Conservation (phyloP, 306 rosid species). For the Prunus padus region DNA sequence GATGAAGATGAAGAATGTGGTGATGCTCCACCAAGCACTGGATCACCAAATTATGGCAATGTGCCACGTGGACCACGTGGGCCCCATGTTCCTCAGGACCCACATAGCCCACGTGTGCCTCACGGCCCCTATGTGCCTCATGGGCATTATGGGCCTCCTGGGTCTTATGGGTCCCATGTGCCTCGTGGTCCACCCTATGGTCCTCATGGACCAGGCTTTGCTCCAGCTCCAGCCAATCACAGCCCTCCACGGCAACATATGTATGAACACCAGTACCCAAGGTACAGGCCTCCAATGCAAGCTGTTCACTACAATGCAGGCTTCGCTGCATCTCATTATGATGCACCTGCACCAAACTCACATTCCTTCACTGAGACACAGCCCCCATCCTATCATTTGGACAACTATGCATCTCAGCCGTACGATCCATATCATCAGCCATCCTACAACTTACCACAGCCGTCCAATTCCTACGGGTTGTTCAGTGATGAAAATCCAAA, state of each 20-base stretch:
- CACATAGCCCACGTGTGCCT: background rate
- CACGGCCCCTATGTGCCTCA: background rate
- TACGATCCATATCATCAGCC: background rate
- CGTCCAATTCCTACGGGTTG: slow-evolving; percentile 44
- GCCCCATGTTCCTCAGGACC: background rate
- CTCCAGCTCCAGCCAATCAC: slow-evolving; percentile 35
- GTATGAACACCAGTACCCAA: slow-evolving; percentile 30
- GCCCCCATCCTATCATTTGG: slow-evolving; percentile 25
- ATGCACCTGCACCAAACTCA: slow-evolving; percentile 38
- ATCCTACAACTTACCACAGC: slow-evolving; percentile 7
- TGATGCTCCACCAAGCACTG: slow-evolving; percentile 31
- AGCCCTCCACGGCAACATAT: slow-evolving; percentile 36
- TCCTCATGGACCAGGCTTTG: slow-evolving; percentile 15
- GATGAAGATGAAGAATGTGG: slow-evolving; percentile 26
- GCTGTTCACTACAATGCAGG: slow-evolving; percentile 40
- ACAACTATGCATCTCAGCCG: slow-evolving; percentile 16
- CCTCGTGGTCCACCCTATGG: slow-evolving; percentile 1
- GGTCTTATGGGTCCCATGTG: background rate
- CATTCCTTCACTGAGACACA: slow-evolving; percentile 28
- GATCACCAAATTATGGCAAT: slow-evolving; percentile 18
- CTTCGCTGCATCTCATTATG: slow-evolving; percentile 52
- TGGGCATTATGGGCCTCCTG: too few species aligned
- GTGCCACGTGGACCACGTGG: background rate
- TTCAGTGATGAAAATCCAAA: slow-evolving; percentile 87
- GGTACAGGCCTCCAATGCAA: slow-evolving; percentile 24